Evolutionary conservation across 225 moss, liverwort and hornwort genomes (phyloP).

Genomic region (Takakia lepidozioides): DNA sequence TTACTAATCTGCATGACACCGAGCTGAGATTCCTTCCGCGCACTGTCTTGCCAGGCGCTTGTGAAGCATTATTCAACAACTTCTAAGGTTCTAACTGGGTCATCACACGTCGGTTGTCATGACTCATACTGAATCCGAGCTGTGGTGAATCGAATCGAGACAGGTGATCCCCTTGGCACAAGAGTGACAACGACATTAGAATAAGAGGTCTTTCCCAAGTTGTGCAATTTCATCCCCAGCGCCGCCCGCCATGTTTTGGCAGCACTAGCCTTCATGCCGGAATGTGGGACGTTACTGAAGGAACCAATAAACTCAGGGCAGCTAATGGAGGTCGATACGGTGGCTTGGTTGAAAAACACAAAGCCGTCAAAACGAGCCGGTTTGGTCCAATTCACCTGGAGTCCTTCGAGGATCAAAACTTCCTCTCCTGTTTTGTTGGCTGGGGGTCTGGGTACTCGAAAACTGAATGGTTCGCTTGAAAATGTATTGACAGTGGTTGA

Average conservation of each 20-base stretch:
- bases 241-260: slow-evolving; percentile 16
- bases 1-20: too few relatives aligned
- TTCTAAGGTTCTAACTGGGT: too few relatives aligned
- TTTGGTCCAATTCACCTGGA: neutral
- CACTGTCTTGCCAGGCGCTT: too few relatives aligned
- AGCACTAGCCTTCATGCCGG: slow-evolving; percentile 16
- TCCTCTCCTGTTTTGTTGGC: neutral
- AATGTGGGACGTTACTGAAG: slow-evolving; percentile 26
- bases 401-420: neutral
- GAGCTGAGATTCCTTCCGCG: too few relatives aligned
- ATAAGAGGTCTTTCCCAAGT: slow-evolving; percentile 6
- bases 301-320: slow-evolving; percentile 37
- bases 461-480: neutral
- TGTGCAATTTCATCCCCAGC: slow-evolving; percentile 8
- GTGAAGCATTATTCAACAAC: too few relatives aligned
- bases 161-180: too few relatives aligned
- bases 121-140: too few relatives aligned
- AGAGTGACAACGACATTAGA: slow-evolving; percentile 23
- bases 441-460: neutral
- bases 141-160: too few relatives aligned
- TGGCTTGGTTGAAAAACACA: neutral
- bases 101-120: too few relatives aligned
- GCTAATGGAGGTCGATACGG: neutral
- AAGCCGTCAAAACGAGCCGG: neutral
- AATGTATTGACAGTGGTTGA: neutral